A percentile compares a stretch with the other conserved stretches of the same genome.
Conservation (phyloP, 208 protist genomes). For the Trichomonas gallinae region DNA sequence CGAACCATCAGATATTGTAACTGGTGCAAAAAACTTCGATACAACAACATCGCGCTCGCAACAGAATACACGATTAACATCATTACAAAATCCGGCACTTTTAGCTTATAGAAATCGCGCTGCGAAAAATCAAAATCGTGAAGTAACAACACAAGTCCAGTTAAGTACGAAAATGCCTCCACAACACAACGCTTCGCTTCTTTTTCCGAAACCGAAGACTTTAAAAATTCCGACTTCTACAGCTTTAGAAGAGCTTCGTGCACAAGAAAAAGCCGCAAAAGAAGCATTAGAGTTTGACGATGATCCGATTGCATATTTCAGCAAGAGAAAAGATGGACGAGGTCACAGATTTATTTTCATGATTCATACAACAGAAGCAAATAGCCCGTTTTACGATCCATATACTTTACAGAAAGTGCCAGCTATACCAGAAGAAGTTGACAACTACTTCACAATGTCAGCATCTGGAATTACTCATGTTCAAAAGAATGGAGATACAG, state of each 20-base stretch:
- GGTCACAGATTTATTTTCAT: background rate
- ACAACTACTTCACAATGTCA: background rate
- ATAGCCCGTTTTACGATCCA: background rate
- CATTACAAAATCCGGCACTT: background rate
- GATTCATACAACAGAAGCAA: background rate
- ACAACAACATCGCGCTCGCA: background rate
- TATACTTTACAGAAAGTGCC: background rate
- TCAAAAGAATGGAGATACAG: background rate
- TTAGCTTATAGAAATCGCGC: background rate
- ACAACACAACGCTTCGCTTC: background rate
- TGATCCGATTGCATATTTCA: conserved; percentile 5
- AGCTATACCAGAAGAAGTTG: background rate
- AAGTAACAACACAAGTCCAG: background rate
- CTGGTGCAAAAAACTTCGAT: background rate
- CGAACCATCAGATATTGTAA: background rate
- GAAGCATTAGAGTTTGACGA: background rate
- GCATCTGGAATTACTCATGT: background rate
- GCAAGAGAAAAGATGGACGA: background rate
- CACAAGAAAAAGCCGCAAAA: background rate
- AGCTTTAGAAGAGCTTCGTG: background rate
- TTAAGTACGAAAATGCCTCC: background rate
- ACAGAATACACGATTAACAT: background rate
- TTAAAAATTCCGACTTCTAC: background rate
- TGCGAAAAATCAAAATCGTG: background rate
- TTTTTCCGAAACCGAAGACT: background rate